Base-by-base conservation (phyloP, 2,329 filamentous ascomycete species). In the Ceratocystis colombiana region DNA sequence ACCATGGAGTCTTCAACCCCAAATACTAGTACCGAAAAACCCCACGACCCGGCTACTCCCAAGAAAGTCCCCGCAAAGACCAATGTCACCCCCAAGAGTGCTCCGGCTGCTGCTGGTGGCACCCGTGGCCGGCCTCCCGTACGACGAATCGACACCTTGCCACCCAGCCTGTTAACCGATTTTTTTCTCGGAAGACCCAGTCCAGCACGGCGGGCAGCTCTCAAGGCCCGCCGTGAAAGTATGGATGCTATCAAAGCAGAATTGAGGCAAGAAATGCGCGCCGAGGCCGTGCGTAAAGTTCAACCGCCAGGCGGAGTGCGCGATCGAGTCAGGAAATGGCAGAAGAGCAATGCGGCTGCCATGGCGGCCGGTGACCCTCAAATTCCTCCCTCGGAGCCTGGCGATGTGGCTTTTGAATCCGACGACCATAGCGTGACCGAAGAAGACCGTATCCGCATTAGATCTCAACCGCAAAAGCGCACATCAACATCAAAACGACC, bases 321-420 rank as follows among this genome's bases (percentile, higher is more conserved):
- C 69, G 88, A 89, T 70, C 86, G 91, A 71, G 89, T 96, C 64
- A 87, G 86, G 71, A 83, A 87, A 75, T 96, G 91, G 91, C 90
- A 96, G 75, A 87, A 87, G 72, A 80, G 86, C 70, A 90, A 88
- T 72, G 88, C 87, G 44, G 82, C 82, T 5, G 87, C 86, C 30
- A 82, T 87, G 75, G 76, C 72, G 2, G 76, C 75, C 1, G 80
- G 77, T 1, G 77, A 81, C 66, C 80, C 80, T 1, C 77, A 82
- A 41, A 79, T 80, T 28, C 75, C 79, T 5, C 78, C 81, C 5
- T 83, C 79, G 37, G 83, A 84, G 70, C 82, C 85, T 2, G 82
- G 83, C 37, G 84, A 88, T 48, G 76, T 89, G 41, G 80, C 83
- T 5, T 82, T 83, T 68, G 79, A 81, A 12, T 79, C 80, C 15